These are phyloP conservation scores for Huntiella moniliformis DNA, from an alignment of 2,329 filamentous ascomycete genomes.

Conservation along the genomic window DNA sequence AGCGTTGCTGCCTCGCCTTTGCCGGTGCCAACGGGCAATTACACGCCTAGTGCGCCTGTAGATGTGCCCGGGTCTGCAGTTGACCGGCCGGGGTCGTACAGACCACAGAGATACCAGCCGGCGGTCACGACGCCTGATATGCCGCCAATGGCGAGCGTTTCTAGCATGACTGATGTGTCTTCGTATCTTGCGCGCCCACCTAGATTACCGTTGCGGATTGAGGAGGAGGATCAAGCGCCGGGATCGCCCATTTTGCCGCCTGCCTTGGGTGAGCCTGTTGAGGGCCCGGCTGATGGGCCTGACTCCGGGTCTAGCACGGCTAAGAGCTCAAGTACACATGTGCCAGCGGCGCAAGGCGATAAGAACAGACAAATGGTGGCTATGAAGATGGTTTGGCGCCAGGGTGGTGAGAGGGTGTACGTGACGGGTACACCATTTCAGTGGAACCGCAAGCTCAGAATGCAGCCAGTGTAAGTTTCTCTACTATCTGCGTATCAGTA, in stretches of 20 bases:
- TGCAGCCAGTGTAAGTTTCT: conserved; percentile 61
- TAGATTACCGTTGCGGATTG: conserved; percentile 77
- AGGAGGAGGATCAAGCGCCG: conserved; percentile 74
- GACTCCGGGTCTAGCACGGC: conserved; percentile 32
- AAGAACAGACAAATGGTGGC: conserved; percentile 63
- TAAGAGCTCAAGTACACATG: conserved; percentile 38
- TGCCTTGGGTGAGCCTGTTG: conserved; percentile 19
- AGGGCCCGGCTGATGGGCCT: conserved; percentile 28
- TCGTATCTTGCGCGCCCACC: conserved; percentile 55
- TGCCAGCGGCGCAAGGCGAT: conserved; percentile 54
- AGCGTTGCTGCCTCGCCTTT: conserved; percentile 14
- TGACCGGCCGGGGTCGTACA: conserved; percentile 3
- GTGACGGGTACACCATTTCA: conserved; percentile 95
- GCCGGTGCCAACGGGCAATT: conserved; percentile 13
- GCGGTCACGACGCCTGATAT: conserved; percentile 7
- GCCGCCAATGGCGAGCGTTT: conserved; percentile 27
- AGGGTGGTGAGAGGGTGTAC: conserved; percentile 73
- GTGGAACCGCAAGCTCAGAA: conserved; percentile 85
- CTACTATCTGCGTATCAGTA: neutral
- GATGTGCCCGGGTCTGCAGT: conserved; percentile 8
- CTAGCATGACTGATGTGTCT: conserved; percentile 43
- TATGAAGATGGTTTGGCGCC: conserved; percentile 69
- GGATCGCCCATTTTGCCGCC: conserved; percentile 75
- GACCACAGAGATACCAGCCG: conserved; percentile 8
- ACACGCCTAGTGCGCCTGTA: conserved; percentile 5